Evolutionary conservation across 2,329 filamentous ascomycete genomes (phyloP), one percentile per base, ranked within the genome.

Genomic region (Alternaria burnsii): DNA sequence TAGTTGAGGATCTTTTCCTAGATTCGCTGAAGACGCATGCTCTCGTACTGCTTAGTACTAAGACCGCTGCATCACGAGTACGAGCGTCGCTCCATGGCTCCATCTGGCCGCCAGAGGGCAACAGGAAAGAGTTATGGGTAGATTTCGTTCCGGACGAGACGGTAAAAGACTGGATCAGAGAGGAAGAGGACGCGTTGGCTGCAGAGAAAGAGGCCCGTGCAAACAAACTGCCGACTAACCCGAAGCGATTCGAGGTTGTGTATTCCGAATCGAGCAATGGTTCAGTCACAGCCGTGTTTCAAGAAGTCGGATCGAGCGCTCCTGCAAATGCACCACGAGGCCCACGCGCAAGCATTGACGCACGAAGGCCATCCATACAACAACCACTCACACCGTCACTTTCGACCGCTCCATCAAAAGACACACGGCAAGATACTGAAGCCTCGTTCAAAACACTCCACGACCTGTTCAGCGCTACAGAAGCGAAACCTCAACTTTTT

Each of bases 21-120:
- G 94, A 98, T 76, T 84, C 85, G 32, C 91, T 98, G 71, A 90
- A 91, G 65, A 96, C 94, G 0, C 95, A 99, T 76, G 93, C 93
- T 9, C 91, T 97, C 73, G 90, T 90, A 38, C 82, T 87, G 24
- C 94, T 98, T 75, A 82, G 83, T 44, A 89, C 84, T 46, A 82
- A 88, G 10, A 82, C 88, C 3, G 89, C 91, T 4, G 95, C 95
- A 4, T 88, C 89, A 0, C 87, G 92, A 22, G 93, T 92, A 9
- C 90, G 94, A 50, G 85, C 87, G 10, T 86, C 86, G 3, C 82
- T 98, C 2, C 94, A 99, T 78, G 87, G 88, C 59, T 86, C 86
- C 22, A 86, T 93, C 36, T 98, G 94, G 92, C 94, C 94, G 1
- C 88, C 93, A 59, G 94, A 98, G 79, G 88, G 89, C 59, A 91